phyloP scores from a whole-genome alignment of 2,329 filamentous ascomycete genomes.

The Colletotrichum sp. region DNA sequence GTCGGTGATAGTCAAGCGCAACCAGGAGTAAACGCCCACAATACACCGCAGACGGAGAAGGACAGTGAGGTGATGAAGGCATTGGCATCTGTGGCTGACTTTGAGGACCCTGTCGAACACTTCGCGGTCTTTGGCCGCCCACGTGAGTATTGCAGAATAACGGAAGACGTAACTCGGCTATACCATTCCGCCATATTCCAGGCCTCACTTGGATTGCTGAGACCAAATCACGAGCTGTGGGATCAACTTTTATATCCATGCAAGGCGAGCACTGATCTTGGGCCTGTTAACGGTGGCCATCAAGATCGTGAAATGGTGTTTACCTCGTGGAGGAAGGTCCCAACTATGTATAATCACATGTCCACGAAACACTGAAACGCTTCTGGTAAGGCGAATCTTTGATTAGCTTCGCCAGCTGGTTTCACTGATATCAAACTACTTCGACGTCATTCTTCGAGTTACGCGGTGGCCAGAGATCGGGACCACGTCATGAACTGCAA shows the following conservation, averaged over 20 bases:
- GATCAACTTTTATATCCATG: neutral
- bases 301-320: no score
- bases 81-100: neutral
- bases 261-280: neutral
- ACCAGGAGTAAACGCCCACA: neutral
- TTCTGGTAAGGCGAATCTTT: no score
- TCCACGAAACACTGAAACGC: no score
- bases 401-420: no score
- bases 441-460: no score
- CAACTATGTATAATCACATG: no score
- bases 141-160: neutral
- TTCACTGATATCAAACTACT: no score
- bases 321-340: rapidly evolving
- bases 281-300: no score
- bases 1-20: no score
- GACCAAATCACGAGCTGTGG: neutral
- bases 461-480: no score
- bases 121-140: neutral
- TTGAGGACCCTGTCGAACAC: neutral
- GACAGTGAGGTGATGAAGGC: neutral
- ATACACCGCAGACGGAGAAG: neutral
- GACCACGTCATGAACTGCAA: no score
- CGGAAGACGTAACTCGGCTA: neutral
- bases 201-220: neutral
- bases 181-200: neutral